These are phyloP conservation scores for Brachypodium distachyon DNA, from an alignment of 202 grass and related monocot species.

Conservation along the genomic window DNA sequence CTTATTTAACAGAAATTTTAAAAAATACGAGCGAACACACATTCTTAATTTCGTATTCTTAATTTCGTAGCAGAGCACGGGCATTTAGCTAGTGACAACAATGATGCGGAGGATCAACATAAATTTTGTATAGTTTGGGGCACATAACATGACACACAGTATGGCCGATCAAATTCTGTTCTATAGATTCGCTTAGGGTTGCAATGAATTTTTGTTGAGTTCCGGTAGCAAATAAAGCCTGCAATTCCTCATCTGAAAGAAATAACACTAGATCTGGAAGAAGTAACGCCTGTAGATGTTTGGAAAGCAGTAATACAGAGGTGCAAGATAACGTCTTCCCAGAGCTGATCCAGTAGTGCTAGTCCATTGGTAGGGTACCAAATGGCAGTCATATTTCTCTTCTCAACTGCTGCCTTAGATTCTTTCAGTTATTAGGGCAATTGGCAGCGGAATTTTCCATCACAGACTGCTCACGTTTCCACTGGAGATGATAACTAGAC, in stretches of 20 bases:
- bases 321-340: neutral
- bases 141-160: neutral
- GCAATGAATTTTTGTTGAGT: neutral
- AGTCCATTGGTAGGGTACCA: neutral
- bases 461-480: conserved; percentile 57
- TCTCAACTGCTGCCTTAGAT: neutral
- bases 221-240: neutral
- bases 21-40: too few species aligned
- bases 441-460: conserved; percentile 24
- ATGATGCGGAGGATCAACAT: neutral
- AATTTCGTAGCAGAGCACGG: too few species aligned
- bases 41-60: too few species aligned
- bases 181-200: neutral
- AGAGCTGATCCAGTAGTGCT: neutral
- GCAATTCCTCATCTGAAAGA: neutral
- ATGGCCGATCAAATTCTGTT: neutral
- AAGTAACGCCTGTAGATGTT: neutral
- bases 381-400: neutral
- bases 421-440: conserved; percentile 2
- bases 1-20: too few species aligned
- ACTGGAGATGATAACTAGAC: conserved; percentile 47
- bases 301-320: neutral
- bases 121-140: neutral
- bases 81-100: too few species aligned
- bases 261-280: neutral